phyloP scores from a whole-genome alignment of 1,139 yeast genomes.

The Barnettozyma hawaiiensis region DNA sequence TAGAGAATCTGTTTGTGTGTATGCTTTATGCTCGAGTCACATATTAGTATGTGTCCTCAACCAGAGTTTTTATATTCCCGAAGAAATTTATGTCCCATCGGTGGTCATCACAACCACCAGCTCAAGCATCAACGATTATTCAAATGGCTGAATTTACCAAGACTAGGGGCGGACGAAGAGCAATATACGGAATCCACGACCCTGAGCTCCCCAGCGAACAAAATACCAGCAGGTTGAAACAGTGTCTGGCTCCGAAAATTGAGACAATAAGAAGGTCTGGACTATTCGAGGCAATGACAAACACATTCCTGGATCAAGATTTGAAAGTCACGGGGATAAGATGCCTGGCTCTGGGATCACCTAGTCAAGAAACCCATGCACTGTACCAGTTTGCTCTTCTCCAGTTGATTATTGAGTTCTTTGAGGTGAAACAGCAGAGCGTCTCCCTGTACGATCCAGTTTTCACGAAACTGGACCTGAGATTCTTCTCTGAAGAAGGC shows the following conservation, averaged over 20 bases:
- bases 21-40: no score
- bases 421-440: constrained; percentile 19
- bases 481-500: constrained; percentile 27
- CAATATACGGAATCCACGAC: constrained; percentile 10
- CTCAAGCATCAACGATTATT: no score
- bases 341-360: constrained; percentile 72
- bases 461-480: constrained; percentile 41
- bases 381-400: constrained; percentile 60
- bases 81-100: no score
- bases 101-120: no score
- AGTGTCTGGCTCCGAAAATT: constrained; percentile 13
- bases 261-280: constrained; percentile 24
- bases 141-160: constrained; percentile 13
- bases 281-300: constrained; percentile 26
- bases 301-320: constrained; percentile 11
- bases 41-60: no score
- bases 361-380: constrained; percentile 51
- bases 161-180: constrained; percentile 11
- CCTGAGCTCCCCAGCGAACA: constrained; percentile 8
- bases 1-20: not conserved
- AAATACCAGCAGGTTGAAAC: constrained; percentile 7
- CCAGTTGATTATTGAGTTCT: constrained; percentile 31
- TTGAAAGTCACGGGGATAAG: constrained; percentile 36
- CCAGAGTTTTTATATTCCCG: no score
- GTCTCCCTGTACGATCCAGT: constrained; percentile 63